These are phyloP conservation scores for Talaromyces nanjingensis DNA, from an alignment of 495 filamentous ascomycete genomes.

Conservation along the genomic window DNA sequence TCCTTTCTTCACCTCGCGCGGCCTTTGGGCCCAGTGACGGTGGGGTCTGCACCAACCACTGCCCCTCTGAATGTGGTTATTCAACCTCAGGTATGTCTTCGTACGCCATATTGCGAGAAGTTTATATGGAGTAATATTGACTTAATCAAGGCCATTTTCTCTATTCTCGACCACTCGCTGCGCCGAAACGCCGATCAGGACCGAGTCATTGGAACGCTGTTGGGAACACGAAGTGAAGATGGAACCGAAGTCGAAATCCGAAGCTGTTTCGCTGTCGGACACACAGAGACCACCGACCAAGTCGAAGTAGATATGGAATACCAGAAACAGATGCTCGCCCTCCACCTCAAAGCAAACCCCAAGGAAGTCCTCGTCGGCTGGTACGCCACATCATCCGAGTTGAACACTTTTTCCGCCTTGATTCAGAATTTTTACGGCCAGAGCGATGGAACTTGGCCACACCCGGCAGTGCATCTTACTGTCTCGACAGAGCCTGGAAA, in stretches of 20 bases:
- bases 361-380: slow-evolving; percentile 92
- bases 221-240: slow-evolving; percentile 89
- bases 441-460: slow-evolving; percentile 92
- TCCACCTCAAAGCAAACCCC: slow-evolving; percentile 90
- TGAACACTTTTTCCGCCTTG: slow-evolving; percentile 95
- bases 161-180: slow-evolving; percentile 92
- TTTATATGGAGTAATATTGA: slow-evolving; percentile 3
- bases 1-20: slow-evolving; percentile 91
- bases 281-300: slow-evolving; percentile 96
- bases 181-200: slow-evolving; percentile 85
- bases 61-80: slow-evolving; percentile 87
- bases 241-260: slow-evolving; percentile 92
- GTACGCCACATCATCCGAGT: slow-evolving; percentile 92
- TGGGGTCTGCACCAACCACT: slow-evolving; percentile 73
- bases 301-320: slow-evolving; percentile 99
- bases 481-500: slow-evolving; percentile 80
- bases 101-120: background rate
- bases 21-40: slow-evolving; percentile 71
- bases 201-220: slow-evolving; percentile 90
- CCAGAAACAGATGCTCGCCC: slow-evolving; percentile 94
- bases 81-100: slow-evolving; percentile 76
- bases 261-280: slow-evolving; percentile 93
- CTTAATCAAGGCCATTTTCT: slow-evolving; percentile 72
- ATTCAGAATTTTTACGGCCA: slow-evolving; percentile 99
- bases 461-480: slow-evolving; percentile 93